phyloP scores from a whole-genome alignment of 305 asterid species.

The Rubia occidens region DNA sequence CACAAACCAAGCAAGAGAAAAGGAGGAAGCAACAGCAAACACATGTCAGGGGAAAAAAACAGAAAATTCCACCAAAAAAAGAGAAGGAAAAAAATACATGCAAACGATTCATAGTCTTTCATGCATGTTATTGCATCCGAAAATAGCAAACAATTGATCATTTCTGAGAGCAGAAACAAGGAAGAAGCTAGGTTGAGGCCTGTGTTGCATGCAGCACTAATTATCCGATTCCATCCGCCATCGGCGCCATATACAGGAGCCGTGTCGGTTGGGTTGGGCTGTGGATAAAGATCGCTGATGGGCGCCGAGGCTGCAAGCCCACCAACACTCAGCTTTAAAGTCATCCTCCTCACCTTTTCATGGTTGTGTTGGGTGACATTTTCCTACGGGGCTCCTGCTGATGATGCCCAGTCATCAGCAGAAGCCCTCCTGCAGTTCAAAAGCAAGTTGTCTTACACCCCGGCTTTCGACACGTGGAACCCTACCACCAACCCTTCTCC shows the following conservation, averaged over 20 bases:
- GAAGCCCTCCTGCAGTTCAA: constrained; percentile 44
- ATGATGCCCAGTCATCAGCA: background rate
- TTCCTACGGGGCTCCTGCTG: constrained; percentile 8
- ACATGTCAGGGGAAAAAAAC: background rate
- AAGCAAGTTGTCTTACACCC: constrained; percentile 32
- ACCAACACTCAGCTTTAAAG: constrained; percentile 12
- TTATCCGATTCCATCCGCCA: no score
- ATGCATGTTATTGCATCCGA: background rate
- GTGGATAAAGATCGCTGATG: background rate
- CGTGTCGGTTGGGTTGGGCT: no score
- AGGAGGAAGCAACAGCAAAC: background rate
- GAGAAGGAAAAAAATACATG: background rate
- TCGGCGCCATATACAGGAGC: no score
- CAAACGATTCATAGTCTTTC: constrained; percentile 1
- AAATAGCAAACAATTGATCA: background rate
- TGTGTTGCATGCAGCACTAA: no score
- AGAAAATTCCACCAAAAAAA: background rate
- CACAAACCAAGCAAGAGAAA: constrained; percentile 9
- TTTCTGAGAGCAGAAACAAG: background rate
- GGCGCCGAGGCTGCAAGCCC: constrained; percentile 10
- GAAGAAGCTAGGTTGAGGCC: background rate
- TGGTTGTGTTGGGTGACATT: constrained; percentile 3
- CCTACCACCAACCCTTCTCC: constrained; percentile 49
- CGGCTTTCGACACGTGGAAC: constrained; percentile 48
- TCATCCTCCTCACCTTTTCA: background rate